Base-by-base conservation (phyloP, 2,329 filamentous ascomycete genomes). In the Microsporum audouinii region DNA sequence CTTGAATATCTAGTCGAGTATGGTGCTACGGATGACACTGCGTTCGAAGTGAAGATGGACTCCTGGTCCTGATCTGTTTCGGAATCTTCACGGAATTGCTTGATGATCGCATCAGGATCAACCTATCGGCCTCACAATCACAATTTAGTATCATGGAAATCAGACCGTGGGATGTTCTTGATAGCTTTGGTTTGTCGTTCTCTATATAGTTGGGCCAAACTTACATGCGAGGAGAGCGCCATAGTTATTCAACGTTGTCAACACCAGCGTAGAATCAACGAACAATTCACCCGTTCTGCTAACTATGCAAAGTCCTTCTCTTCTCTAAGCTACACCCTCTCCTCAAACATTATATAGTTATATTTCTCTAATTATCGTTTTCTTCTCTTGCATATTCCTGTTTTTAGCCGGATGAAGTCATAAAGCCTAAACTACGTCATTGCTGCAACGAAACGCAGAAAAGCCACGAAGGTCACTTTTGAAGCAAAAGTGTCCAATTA, bases 1-100 rank as follows among this genome's bases (percentile, higher is more conserved):
- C 67, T 68, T 8, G 69, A 66, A 63, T 73, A 73, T 14, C 70
- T 66, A 10, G 70, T 68, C 5, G 71, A 71, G 61, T 73, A 73
- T 10, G 71, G 70, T 0, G 71, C 72, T 51, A 66, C 59, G 7
- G 66, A 66, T 2, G 65, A 64, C 17, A 66, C 60, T 0, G 68
- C 65, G 60, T 63, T 67, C 51, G 67, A 66, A n/a, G 66, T 69
- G 55, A 67, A 68, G 27, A 71, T 62, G 12, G 49, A 12, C 60
- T 69, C 67, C 43, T 66, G 62, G n/a, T 67, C 65, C 56, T 69
- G 66, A 36, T 66, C 64, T 47, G 67, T 63, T 29, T 68, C 65
- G 14, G 66, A 65, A 49, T 66, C 57, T 17, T 63, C 59, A 47
- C 68, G 68, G 31, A 71, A 63, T 23, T 66, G 61, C 27, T 66